These are phyloP conservation scores for Acanthamoeba healyi DNA, from an alignment of 208 protist genomes.

Conservation along the genomic window DNA sequence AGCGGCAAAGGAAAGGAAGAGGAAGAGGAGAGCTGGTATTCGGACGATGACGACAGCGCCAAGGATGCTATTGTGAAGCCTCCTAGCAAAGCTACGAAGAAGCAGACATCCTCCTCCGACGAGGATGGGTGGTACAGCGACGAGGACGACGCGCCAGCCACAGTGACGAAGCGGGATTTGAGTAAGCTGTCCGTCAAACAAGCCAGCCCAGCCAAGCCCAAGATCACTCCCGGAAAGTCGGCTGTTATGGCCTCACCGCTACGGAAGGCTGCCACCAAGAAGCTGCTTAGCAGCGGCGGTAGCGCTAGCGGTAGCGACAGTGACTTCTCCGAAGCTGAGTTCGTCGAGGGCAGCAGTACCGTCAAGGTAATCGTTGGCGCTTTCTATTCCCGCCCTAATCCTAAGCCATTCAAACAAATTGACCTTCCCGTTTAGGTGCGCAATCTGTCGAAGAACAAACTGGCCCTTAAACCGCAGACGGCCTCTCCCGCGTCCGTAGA, in stretches of 20 bases:
- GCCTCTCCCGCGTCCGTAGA: neutral
- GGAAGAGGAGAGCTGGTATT: conserved; percentile 68
- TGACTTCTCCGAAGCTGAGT: conserved; percentile 30
- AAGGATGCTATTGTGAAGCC: neutral
- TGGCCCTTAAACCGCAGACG: neutral
- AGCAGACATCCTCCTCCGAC: neutral
- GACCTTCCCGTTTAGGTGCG: neutral
- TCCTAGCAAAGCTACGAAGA: neutral
- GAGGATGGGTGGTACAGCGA: conserved; percentile 70
- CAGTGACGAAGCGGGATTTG: conserved; percentile 22
- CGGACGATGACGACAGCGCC: conserved; percentile 4
- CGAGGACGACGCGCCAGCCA: conserved; percentile 24
- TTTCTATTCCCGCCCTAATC: neutral
- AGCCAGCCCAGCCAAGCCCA: conserved; percentile 18
- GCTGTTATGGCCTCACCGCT: neutral
- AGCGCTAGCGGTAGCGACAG: conserved; percentile 27
- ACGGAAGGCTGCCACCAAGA: neutral
- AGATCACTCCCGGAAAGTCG: neutral
- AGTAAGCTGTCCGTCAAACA: neutral
- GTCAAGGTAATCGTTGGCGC: conserved; percentile 21
- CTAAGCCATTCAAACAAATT: too few species aligned
- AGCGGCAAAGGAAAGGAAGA: neutral
- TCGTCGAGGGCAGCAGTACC: conserved; percentile 67
- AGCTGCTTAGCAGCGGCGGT: neutral
- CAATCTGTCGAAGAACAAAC: conserved; percentile 33